phyloP scores from a whole-genome alignment of 768 basidiomycete genomes.

The Xanthoconium purpureum region DNA sequence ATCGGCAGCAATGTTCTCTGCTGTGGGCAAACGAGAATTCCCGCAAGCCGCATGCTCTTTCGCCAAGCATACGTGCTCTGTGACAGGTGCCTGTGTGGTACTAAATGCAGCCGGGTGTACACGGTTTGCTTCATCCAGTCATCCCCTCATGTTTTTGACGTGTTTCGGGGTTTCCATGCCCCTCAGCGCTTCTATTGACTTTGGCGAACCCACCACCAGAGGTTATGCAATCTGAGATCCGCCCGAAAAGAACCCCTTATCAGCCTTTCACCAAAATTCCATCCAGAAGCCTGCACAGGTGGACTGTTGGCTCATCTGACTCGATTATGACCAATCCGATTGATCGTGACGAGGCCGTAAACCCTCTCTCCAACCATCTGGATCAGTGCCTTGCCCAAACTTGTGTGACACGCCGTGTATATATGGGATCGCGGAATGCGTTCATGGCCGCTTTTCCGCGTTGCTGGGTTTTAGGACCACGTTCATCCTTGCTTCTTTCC shows the following conservation, averaged over 20 bases:
- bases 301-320: slow-evolving; percentile 21
- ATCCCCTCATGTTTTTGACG: slow-evolving; percentile 28
- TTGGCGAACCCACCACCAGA: slow-evolving; percentile 24
- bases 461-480: slow-evolving; percentile 5
- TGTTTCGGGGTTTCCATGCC: slow-evolving; percentile 21
- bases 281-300: slow-evolving; percentile 2
- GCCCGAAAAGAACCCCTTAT: slow-evolving; percentile 21
- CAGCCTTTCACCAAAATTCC: slow-evolving; percentile 28
- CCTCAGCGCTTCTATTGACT: slow-evolving; percentile 13
- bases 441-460: slow-evolving; percentile 25
- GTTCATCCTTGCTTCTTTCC: background rate
- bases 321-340: slow-evolving; percentile 22
- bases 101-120: slow-evolving; percentile 15
- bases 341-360: slow-evolving; percentile 11
- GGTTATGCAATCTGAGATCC: slow-evolving; percentile 26
- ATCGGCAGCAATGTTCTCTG: slow-evolving; percentile 24
- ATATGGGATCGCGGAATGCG: slow-evolving; percentile 20
- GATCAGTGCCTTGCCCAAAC: slow-evolving; percentile 9
- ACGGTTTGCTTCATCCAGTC: slow-evolving; percentile 11
- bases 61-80: slow-evolving; percentile 9
- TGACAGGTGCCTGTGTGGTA: slow-evolving; percentile 2
- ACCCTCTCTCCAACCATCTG: slow-evolving; percentile 3
- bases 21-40: slow-evolving; percentile 9
- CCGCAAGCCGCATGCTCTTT: slow-evolving; percentile 8
- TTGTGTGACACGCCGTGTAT: background rate